A percentile compares a stretch with the other conserved stretches of the same genome.
These are phyloP conservation scores for Stellera chamaejasme DNA, from an alignment of 345 rosid genomes.

Conservation along the genomic window DNA sequence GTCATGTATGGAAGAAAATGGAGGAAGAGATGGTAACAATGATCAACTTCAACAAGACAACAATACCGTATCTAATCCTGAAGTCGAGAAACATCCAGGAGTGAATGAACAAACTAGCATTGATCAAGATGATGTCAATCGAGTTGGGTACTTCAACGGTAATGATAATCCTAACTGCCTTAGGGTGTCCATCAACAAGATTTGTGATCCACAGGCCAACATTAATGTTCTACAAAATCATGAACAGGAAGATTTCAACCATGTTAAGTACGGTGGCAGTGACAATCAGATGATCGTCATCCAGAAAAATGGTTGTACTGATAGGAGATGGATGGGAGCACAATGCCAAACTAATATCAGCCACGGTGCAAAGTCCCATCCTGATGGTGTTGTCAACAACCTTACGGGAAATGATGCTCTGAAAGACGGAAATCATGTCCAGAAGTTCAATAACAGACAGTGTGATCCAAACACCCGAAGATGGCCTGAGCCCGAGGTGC, in stretches of 20 bases:
- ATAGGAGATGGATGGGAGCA: no score
- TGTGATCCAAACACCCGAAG: slow-evolving; percentile 29
- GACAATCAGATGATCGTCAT: background rate
- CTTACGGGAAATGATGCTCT: no score
- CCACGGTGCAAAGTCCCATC: no score
- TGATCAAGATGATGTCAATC: no score
- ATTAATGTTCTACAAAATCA: no score
- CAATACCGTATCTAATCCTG: background rate
- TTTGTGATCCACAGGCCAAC: slow-evolving; percentile 2
- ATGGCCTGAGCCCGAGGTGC: slow-evolving; percentile 77
- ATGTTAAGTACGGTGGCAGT: background rate
- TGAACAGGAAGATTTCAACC: no score
- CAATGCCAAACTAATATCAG: no score
- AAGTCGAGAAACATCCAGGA: slow-evolving; percentile 22
- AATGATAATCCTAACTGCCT: slow-evolving; percentile 12
- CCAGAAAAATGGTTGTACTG: background rate
- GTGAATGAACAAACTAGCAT: slow-evolving; percentile 1
- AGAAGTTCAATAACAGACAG: background rate
- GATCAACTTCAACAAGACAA: slow-evolving; percentile 18
- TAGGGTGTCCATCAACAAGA: slow-evolving; percentile 9
- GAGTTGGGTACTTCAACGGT: background rate
- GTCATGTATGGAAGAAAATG: slow-evolving; percentile 16
- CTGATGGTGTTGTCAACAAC: no score
- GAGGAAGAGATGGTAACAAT: slow-evolving; percentile 10
- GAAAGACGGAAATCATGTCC: background rate